These are phyloP conservation scores for Hyaloperonospora arabidopsidis DNA, from an alignment of 352 stramenopile genomes.

Conservation along the genomic window DNA sequence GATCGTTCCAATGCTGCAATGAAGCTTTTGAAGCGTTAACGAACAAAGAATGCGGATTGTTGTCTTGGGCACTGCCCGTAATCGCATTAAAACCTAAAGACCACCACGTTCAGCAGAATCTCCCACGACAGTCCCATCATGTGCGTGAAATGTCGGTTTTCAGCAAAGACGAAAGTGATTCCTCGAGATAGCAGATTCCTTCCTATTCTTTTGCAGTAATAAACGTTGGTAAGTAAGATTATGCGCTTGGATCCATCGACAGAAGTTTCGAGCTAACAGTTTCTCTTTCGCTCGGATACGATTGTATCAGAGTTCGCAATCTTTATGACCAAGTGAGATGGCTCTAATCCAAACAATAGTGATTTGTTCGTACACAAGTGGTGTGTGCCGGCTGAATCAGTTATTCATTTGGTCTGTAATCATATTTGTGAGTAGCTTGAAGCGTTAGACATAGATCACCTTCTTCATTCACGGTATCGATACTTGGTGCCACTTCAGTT, in stretches of 20 bases:
- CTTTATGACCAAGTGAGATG: conserved; percentile 4
- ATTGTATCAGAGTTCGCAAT: conserved; percentile 9
- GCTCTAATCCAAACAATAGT: background rate
- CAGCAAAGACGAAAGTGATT: background rate
- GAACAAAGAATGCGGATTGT: background rate
- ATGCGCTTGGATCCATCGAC: background rate
- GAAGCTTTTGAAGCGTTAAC: background rate
- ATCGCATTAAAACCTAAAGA: too few relatives aligned
- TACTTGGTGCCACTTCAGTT: background rate
- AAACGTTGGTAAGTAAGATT: conserved; percentile 8
- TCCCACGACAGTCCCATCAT: background rate
- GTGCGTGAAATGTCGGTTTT: background rate
- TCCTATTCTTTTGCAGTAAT: background rate
- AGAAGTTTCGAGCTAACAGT: conserved; percentile 1
- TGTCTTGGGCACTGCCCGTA: too few relatives aligned
- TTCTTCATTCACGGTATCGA: too few relatives aligned
- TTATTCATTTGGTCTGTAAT: too few relatives aligned
- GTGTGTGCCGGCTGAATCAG: background rate
- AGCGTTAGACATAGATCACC: too few relatives aligned
- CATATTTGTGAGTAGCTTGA: too few relatives aligned
- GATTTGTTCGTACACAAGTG: background rate
- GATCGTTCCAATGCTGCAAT: background rate
- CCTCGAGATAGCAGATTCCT: background rate
- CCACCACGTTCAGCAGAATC: too few relatives aligned
- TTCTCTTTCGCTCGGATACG: background rate